Base-by-base conservation (phyloP, 306 rosid genomes). In the Lotus japonicus region DNA sequence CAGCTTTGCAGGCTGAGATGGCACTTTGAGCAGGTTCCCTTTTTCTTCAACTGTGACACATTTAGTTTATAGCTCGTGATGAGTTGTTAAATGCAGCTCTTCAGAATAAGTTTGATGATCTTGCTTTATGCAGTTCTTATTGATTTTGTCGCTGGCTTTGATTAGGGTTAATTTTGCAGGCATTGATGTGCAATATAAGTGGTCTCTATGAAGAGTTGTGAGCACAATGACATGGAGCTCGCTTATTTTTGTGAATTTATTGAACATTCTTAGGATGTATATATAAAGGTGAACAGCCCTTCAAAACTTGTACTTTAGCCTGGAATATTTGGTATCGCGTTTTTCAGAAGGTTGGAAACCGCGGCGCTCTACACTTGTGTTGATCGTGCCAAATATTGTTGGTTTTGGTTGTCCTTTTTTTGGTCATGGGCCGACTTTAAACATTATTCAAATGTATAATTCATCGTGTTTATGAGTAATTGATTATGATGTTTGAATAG, bases 1-100 rank as follows among this genome's bases (percentile, higher is more conserved):
- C 92, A 41, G 99, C 99, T 55, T 77, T 90, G 82, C 99, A 94
- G 85, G 99, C 97, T 59, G 99, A 94, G 90, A 85, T 94, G 99
- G 96, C 99, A 53, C 94, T 92, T 44, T 92, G 75, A 85, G 84
- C 82, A 79, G 86, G 86, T 81, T 62, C 71, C n/a, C n/a, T n/a
- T 13, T 60, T 57, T 81, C 17, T 15, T 68, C 70, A 43, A 70
- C 72, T 78, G 51, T 28, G 60, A 9, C 64, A 39, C 49, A 54
- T 58, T 38, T 17, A 18, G 12, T 55, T 9, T 58, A 19, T 58
- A 39, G 38, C 68, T 23, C 62, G 54, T 33, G 71, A 70, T 36
- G 36, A 19, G 52, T 14, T 50, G 19, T 12, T 36, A 9, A 7
- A 35, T 68, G 58, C 61, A 19, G 18, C 46, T n/a, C 71, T 44